Base-by-base conservation (phyloP, 306 rosid genomes). In the Gastrolobium bilobum region DNA sequence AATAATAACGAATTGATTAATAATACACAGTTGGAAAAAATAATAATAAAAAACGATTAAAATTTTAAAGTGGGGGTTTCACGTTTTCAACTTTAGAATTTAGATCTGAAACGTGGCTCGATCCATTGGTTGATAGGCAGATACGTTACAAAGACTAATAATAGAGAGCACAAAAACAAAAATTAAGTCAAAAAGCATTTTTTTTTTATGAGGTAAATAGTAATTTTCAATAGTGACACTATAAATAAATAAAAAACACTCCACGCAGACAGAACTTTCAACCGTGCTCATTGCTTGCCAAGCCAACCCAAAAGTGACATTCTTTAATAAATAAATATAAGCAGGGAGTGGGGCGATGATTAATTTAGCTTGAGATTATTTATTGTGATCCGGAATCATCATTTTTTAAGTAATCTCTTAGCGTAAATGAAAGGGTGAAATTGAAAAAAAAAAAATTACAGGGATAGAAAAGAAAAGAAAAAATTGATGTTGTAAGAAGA, bases 301-400 rank as follows among this genome's bases (percentile, higher is more conserved):
- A 75, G 59, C 84, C 79, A 75, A 38, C 75, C 52, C 10, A 64
- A 61, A 79, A 70, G 71, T 61, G 82, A 83, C 75, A 57, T 46
- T 50, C 43, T 80, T 7, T 58, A 7, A 26, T 46, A 79, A 51
- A 79, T 50, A 51, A 64, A 10, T 7, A 26, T 3, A 78, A 57
- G 30, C 0, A 2, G 0, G 3, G 1, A 29, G 35, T 57, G n/a
- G 20, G 9, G 7, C 42, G 34, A 9, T 8, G 30, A 43, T 20
- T 20, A 20, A 20, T 20, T n/a, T n/a, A n/a, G n/a, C n/a, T n/a
- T n/a, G n/a, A n/a, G n/a, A n/a, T n/a, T n/a, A n/a, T n/a, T n/a
- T n/a, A n/a, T n/a, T n/a, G n/a, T n/a, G n/a, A n/a, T n/a, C n/a
- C n/a, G n/a, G n/a, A n/a, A n/a, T n/a, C n/a, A n/a, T n/a, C n/a